Base-by-base conservation (phyloP, 2,329 filamentous ascomycete genomes). In the Trichoderma simmonsii region DNA sequence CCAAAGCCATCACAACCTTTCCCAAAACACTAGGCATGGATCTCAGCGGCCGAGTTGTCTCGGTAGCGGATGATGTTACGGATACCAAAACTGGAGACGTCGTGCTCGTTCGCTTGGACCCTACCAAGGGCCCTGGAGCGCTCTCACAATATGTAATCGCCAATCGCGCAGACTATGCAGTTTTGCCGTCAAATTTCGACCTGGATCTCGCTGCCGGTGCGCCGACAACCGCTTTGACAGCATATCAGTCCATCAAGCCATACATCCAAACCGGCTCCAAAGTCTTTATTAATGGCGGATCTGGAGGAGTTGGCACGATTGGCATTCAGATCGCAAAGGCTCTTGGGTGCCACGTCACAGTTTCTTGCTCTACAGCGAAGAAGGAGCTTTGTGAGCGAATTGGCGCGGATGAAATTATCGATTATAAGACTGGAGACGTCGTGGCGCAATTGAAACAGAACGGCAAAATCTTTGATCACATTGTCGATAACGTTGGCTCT, bases 211-310 rank as follows among this genome's bases (percentile, higher is more conserved):
- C 84, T 0, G 84, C 84, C 6, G 82, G 81, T 8, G 75, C 83
- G 0, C 82, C 82, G 2, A 83, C 85, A 3, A 84, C 84, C 0
- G 85, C 79, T 0, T 75, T 86, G 73, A 86, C 86, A 3, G 86
- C 86, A 6, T 85, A 86, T 72, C 84, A 87, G 77, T 79, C 79
- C 57, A 82, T 88, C 34, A 79, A 86, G 56, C 83, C 83, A 3
- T 79, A 85, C 71, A 83, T 87, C 71, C 83, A 83, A 65, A 73
- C 79, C 4, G 88, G 88, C n/a, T 84, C 87, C 67, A 86, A 84
- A 75, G 83, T 92, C 14, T 89, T 92, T 72, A 86, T 92, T 77
- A 92, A 92, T 72, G 90, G 89, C 6, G 89, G 89, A 0, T 89
- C 86, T 0, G 91, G 91, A 2, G 91, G 90, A 1, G 86, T 85